Evolutionary conservation across 2,329 filamentous ascomycete species (phyloP).

Genomic region (Ceratocystis albifundus): DNA sequence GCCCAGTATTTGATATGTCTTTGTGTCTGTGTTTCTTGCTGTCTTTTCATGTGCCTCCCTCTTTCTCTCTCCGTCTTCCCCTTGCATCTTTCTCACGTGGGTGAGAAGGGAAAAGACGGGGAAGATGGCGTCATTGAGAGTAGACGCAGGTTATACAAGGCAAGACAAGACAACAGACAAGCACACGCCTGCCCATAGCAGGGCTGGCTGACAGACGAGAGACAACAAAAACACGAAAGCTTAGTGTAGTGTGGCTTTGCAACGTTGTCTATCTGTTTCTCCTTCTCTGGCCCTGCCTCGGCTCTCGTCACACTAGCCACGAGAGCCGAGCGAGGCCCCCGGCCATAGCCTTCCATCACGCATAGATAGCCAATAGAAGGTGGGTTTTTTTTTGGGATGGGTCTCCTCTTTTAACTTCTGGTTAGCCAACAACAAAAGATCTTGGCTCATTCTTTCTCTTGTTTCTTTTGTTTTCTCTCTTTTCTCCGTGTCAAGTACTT

Average conservation of each 20-base stretch:
- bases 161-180: not conserved
- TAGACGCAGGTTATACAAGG: not conserved
- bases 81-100: not conserved
- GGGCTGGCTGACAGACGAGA: not conserved
- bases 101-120: not conserved
- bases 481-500: conserved; percentile 6
- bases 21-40: not conserved
- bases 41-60: not conserved
- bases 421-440: conserved; percentile 6
- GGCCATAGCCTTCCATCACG: not conserved
- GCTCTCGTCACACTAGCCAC: not conserved
- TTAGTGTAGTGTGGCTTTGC: not conserved
- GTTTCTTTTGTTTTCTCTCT: not conserved
- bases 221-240: too few relatives aligned
- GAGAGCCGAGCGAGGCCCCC: not conserved
- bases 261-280: conserved; percentile 4
- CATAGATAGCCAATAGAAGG: too few relatives aligned
- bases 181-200: not conserved
- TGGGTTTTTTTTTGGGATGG: not conserved
- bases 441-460: conserved; percentile 2
- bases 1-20: not conserved
- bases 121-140: not conserved
- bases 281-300: not conserved
- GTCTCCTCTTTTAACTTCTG: not conserved
- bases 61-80: too few relatives aligned